phyloP scores from a whole-genome alignment of 148 eudicot genomes.

The Bassia scoparia region DNA sequence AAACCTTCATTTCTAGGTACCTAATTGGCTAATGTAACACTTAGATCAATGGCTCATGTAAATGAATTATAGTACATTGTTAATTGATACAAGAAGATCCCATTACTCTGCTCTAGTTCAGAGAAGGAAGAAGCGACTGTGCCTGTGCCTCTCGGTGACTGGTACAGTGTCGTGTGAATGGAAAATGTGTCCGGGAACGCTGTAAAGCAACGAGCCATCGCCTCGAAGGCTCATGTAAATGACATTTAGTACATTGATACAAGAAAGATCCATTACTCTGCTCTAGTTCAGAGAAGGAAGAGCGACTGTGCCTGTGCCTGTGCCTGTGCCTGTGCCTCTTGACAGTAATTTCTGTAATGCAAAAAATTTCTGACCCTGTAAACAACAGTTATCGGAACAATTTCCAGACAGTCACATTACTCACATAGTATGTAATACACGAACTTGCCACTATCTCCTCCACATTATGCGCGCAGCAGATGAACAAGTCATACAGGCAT shows the following conservation, averaged over 20 bases:
- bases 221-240: too few relatives aligned
- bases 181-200: too few relatives aligned
- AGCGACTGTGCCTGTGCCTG: constrained; percentile 23
- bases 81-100: too few relatives aligned
- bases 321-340: constrained; percentile 21
- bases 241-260: background rate
- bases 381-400: background rate
- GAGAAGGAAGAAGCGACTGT: constrained; percentile 31
- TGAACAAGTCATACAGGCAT: constrained; percentile 8
- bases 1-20: too few relatives aligned
- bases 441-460: constrained; percentile 28
- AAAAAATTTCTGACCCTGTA: background rate
- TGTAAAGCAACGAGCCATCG: too few relatives aligned
- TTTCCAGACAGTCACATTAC: background rate
- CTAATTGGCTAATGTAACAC: too few relatives aligned
- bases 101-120: constrained; percentile 17
- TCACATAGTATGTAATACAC: constrained; percentile 13
- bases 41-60: too few relatives aligned
- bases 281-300: constrained; percentile 29
- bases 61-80: too few relatives aligned
- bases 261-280: constrained; percentile 22
- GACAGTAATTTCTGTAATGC: background rate
- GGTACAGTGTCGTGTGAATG: too few relatives aligned
- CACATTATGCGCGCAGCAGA: constrained; percentile 31
- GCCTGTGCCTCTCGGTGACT: constrained; percentile 23